phyloP scores from a whole-genome alignment of 2,329 filamentous ascomycete genomes.

The Rachicladosporium sp. region DNA sequence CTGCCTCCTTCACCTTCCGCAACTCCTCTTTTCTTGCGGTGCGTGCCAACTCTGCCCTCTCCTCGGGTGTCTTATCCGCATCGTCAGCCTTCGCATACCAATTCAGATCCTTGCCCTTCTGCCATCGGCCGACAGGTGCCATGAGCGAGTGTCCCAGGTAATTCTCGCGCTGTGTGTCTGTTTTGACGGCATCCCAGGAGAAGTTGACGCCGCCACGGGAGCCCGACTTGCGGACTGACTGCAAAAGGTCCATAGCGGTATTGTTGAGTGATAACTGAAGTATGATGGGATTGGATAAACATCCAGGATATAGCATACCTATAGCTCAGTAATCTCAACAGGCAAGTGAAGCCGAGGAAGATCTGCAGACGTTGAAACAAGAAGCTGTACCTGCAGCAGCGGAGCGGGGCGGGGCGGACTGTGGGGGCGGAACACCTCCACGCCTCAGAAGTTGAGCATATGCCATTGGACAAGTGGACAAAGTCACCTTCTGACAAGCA shows the following conservation, averaged over 20 bases:
- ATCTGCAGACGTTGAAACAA: too few relatives aligned
- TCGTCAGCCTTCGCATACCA: constrained; percentile 54
- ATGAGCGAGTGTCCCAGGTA: constrained; percentile 84
- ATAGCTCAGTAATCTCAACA: too few relatives aligned
- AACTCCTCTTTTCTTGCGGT: constrained; percentile 62
- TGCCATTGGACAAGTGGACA: too few relatives aligned
- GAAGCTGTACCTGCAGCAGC: too few relatives aligned
- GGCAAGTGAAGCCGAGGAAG: too few relatives aligned
- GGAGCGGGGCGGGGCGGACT: too few relatives aligned
- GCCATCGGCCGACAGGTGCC: constrained; percentile 82
- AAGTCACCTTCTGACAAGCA: constrained; percentile 1
- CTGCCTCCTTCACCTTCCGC: constrained; percentile 72
- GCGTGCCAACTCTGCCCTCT: constrained; percentile 49
- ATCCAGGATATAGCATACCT: too few relatives aligned
- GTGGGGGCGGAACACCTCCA: too few relatives aligned
- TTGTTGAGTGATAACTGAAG: too few relatives aligned
- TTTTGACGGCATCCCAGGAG: constrained; percentile 89
- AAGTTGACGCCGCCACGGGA: constrained; percentile 88
- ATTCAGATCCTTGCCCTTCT: constrained; percentile 57
- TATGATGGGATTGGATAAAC: too few relatives aligned
- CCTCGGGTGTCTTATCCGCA: constrained; percentile 35
- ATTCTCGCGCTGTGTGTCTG: constrained; percentile 76
- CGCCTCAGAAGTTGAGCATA: too few relatives aligned
- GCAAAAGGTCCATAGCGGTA: constrained; percentile 72
- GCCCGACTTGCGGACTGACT: constrained; percentile 82